A percentile compares a stretch with the other conserved stretches of the same genome.
Conservation (phyloP, 1,284 basidiomycete species). For the Earliella scabrosa region DNA sequence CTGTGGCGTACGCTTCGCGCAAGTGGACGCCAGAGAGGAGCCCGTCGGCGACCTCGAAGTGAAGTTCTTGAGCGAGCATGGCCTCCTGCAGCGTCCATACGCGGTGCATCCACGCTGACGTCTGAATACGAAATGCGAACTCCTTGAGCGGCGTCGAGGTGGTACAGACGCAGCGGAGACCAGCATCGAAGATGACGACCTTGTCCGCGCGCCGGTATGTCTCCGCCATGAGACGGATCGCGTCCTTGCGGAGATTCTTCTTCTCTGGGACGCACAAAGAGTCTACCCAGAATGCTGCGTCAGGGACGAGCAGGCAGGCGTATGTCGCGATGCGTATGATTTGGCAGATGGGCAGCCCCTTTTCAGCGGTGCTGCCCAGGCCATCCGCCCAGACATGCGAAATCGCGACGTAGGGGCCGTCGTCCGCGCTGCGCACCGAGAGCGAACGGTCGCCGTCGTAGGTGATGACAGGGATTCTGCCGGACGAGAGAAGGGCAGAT, state of each 20-base stretch:
- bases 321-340: constrained; percentile 11
- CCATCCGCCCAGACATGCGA: constrained; percentile 28
- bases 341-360: constrained; percentile 19
- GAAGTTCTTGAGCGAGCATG: constrained; percentile 18
- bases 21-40: constrained; percentile 28
- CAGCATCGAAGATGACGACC: constrained; percentile 21
- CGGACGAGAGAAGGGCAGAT: background rate
- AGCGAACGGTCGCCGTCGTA: background rate
- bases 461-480: background rate
- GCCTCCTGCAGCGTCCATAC: constrained; percentile 27
- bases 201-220: constrained; percentile 16
- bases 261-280: constrained; percentile 18
- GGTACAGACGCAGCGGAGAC: constrained; percentile 12
- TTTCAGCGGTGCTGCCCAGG: constrained; percentile 21
- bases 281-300: constrained; percentile 23
- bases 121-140: constrained; percentile 13
- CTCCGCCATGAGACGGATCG: constrained; percentile 19
- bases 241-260: constrained; percentile 3
- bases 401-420: constrained; percentile 19
- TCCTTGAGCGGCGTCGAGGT: constrained; percentile 2
- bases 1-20: background rate
- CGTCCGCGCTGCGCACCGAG: background rate
- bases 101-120: constrained; percentile 23
- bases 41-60: constrained; percentile 11
- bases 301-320: constrained; percentile 3